phyloP scores from a whole-genome alignment of 1,284 basidiomycete genomes.

The Pseudozyma hubeiensis region DNA sequence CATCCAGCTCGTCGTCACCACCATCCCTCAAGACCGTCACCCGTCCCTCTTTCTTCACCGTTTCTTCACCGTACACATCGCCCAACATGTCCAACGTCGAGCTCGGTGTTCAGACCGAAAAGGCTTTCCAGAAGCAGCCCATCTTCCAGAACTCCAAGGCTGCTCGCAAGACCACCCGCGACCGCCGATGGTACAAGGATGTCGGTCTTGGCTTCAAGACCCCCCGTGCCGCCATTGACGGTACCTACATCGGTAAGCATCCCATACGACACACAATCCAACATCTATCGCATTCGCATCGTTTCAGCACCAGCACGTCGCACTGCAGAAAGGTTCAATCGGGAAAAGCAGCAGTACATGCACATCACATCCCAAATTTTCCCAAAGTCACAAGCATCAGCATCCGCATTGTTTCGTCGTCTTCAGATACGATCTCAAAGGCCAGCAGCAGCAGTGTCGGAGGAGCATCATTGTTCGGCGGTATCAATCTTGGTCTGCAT shows the following conservation, averaged over 20 bases:
- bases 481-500: too few species aligned
- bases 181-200: conserved; percentile 96
- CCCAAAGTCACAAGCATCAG: not conserved
- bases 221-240: conserved; percentile 92
- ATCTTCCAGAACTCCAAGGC: conserved; percentile 98
- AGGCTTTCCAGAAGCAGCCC: conserved; percentile 86
- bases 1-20: conserved; percentile 37
- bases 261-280: not conserved
- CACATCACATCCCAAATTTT: not conserved
- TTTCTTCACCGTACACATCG: conserved; percentile 48
- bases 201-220: conserved; percentile 74
- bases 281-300: conserved; percentile 1
- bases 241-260: conserved; percentile 84
- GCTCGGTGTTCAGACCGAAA: conserved; percentile 67
- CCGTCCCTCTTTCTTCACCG: conserved; percentile 7
- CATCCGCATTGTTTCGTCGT: not conserved
- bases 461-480: too few species aligned
- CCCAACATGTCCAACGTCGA: conserved; percentile 66
- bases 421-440: too few species aligned
- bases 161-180: conserved; percentile 89
- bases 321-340: not conserved
- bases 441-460: too few species aligned
- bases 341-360: not conserved
- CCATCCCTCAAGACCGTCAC: conserved; percentile 42
- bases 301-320: not conserved